Conservation (phyloP, 345 rosid species). For the Carallia pectinifolia region DNA sequence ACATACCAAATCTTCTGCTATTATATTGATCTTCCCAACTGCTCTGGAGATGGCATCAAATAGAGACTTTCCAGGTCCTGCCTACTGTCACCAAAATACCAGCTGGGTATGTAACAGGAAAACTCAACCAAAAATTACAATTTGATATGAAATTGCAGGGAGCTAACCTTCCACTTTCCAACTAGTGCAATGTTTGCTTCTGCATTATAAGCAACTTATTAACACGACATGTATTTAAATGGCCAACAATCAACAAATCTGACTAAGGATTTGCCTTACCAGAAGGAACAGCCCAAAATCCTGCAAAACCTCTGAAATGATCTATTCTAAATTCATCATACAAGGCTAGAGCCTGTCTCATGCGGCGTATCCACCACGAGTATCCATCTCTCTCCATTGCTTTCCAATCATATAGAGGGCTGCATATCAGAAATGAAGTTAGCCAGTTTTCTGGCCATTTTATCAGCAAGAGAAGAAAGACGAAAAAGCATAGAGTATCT, state of each 20-base stretch:
- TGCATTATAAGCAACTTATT: conserved; percentile 36
- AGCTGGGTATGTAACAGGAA: conserved; percentile 25
- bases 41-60: conserved; percentile 72
- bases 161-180: conserved; percentile 86
- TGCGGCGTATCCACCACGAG: conserved; percentile 86
- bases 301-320: conserved; percentile 97
- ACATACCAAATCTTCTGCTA: conserved; percentile 95
- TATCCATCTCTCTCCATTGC: conserved; percentile 82
- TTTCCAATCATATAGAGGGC: conserved; percentile 96
- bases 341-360: conserved; percentile 68
- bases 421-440: conserved; percentile 29
- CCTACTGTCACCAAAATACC: conserved; percentile 59
- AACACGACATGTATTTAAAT: conserved; percentile 10
- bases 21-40: conserved; percentile 69
- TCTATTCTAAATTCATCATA: conserved; percentile 91
- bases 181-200: conserved; percentile 78
- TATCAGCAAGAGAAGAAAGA: conserved; percentile 10
- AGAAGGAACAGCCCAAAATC: conserved; percentile 90
- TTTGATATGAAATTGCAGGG: conserved; percentile 10
- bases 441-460: conserved; percentile 15
- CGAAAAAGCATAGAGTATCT: background rate
- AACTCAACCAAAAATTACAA: conserved; percentile 15
- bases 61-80: conserved; percentile 86
- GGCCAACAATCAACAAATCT: conserved; percentile 8
- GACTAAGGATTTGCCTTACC: conserved; percentile 48